These are phyloP conservation scores for Diutina neorugosa DNA, from an alignment of 1,139 yeast genomes.

Conservation along the genomic window DNA sequence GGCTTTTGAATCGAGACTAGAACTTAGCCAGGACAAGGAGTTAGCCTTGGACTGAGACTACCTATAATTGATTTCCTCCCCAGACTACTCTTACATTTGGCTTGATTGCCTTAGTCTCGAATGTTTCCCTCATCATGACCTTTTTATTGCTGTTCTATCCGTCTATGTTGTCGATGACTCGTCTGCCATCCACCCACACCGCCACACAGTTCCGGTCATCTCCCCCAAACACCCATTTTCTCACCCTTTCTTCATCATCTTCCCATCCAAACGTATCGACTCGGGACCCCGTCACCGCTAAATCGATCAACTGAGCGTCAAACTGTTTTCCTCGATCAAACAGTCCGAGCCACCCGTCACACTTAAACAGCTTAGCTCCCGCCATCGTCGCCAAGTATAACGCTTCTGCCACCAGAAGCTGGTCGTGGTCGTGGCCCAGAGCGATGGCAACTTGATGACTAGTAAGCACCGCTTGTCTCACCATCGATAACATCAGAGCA, in stretches of 20 bases:
- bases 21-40: too few relatives aligned
- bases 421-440: conserved; percentile 26
- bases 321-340: conserved; percentile 69
- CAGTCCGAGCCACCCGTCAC: conserved; percentile 50
- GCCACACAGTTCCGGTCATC: conserved; percentile 77
- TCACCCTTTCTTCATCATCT: conserved; percentile 39
- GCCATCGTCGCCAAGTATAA: conserved; percentile 79
- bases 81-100: too few relatives aligned
- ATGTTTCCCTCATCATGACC: too few relatives aligned
- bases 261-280: conserved; percentile 76
- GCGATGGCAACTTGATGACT: conserved; percentile 77
- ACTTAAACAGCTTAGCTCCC: conserved; percentile 70
- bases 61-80: too few relatives aligned
- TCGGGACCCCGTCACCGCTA: conserved; percentile 37
- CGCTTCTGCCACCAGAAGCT: conserved; percentile 58
- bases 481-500: conserved; percentile 61
- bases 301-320: conserved; percentile 72
- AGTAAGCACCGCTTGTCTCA: conserved; percentile 70
- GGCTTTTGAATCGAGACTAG: too few relatives aligned
- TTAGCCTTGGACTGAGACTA: too few relatives aligned
- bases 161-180: conserved; percentile 27
- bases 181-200: conserved; percentile 77
- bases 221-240: conserved; percentile 91
- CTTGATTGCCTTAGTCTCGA: too few relatives aligned
- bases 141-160: too few relatives aligned